Percentiles rank a stretch among this genome's conserved stretches.
phyloP scores from a whole-genome alignment of 768 basidiomycete genomes.

The Trametes sanguinea region DNA sequence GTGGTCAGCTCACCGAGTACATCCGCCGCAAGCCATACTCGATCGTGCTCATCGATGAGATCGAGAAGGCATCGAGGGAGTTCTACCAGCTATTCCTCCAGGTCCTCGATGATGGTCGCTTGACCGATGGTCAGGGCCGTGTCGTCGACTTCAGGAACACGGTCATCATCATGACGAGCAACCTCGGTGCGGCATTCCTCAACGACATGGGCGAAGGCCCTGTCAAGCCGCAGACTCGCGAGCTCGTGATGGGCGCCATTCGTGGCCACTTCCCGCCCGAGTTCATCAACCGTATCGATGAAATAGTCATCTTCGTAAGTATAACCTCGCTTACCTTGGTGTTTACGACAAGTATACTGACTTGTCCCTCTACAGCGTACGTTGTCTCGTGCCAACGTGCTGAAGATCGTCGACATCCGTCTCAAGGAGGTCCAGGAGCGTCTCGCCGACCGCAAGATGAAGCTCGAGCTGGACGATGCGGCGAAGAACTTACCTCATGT shows the following conservation, averaged over 20 bases:
- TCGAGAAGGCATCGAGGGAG: constrained; percentile 87
- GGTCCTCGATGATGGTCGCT: constrained; percentile 88
- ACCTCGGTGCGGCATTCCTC: constrained; percentile 78
- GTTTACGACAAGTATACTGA: constrained; percentile 35
- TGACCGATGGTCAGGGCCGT: constrained; percentile 93
- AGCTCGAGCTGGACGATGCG: constrained; percentile 70
- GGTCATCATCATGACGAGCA: constrained; percentile 94
- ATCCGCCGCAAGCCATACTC: constrained; percentile 89
- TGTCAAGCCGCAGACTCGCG: constrained; percentile 58
- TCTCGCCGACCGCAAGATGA: constrained; percentile 78
- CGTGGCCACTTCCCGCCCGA: constrained; percentile 89
- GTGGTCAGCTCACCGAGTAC: constrained; percentile 92
- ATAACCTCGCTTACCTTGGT: not conserved
- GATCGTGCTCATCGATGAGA: constrained; percentile 83
- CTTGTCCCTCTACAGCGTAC: constrained; percentile 55
- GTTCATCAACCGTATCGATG: constrained; percentile 89
- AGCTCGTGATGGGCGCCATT: constrained; percentile 78
- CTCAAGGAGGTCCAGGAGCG: constrained; percentile 84
- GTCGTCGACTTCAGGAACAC: constrained; percentile 87
- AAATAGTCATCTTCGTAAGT: constrained; percentile 72
- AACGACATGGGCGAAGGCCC: constrained; percentile 75
- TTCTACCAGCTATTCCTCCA: constrained; percentile 75
- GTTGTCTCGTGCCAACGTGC: constrained; percentile 73
- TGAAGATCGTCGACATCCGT: constrained; percentile 87
- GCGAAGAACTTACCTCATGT: constrained; percentile 78